Conservation (phyloP, 2,329 filamentous ascomycete species). For the Bipolaris victoriae region DNA sequence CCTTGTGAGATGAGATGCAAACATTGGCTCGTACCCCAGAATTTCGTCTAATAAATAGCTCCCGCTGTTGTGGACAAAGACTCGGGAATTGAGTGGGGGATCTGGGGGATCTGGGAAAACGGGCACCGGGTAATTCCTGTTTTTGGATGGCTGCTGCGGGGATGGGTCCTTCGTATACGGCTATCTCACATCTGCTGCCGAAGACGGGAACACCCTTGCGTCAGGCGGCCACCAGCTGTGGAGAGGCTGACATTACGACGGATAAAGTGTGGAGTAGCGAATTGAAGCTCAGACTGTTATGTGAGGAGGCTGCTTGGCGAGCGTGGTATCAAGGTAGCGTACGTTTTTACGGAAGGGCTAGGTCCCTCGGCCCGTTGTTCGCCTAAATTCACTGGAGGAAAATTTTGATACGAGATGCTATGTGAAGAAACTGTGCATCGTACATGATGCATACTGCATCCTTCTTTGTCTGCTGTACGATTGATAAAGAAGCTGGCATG, state of each 20-base stretch:
- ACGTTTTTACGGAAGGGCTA: neutral
- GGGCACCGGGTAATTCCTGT: slow-evolving; percentile 37
- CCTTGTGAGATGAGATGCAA: slow-evolving; percentile 10
- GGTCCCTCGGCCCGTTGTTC: neutral
- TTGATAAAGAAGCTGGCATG: neutral
- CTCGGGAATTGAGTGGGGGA: slow-evolving; percentile 18
- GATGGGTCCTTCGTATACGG: slow-evolving; percentile 15
- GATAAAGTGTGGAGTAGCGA: slow-evolving; percentile 3
- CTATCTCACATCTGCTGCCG: neutral
- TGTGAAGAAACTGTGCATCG: too few relatives aligned
- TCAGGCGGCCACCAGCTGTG: slow-evolving; percentile 4
- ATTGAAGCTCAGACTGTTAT: slow-evolving; percentile 1
- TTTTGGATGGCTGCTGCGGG: slow-evolving; percentile 34
- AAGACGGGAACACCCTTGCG: slow-evolving; percentile 8
- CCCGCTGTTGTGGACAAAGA: slow-evolving; percentile 18
- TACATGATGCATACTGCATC: neutral
- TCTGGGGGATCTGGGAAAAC: slow-evolving; percentile 12
- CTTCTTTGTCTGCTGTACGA: neutral
- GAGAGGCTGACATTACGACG: neutral
- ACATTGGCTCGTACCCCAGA: slow-evolving; percentile 13
- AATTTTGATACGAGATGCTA: neutral
- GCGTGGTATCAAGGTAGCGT: neutral
- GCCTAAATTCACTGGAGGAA: neutral
- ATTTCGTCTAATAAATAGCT: slow-evolving; percentile 34
- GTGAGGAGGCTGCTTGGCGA: neutral